These are phyloP conservation scores for Leishmania aethiopica DNA, from an alignment of 208 protist species.

Conservation along the genomic window DNA sequence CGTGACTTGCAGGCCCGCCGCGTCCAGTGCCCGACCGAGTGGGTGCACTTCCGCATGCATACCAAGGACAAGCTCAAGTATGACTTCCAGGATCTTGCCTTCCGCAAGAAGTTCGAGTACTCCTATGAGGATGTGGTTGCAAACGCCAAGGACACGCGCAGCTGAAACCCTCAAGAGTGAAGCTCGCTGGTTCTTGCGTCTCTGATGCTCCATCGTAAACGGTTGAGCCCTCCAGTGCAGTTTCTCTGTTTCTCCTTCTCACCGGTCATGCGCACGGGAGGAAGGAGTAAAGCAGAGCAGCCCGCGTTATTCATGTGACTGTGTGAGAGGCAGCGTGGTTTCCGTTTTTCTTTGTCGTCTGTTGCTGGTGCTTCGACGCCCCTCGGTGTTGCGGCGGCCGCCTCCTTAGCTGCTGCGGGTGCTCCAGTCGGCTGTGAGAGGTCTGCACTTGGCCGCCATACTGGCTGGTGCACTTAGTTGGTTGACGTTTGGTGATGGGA, in stretches of 20 bases:
- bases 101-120: conserved; percentile 90
- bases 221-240: neutral
- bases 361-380: neutral
- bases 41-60: conserved; percentile 87
- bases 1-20: conserved; percentile 88
- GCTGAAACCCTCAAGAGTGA: conserved; percentile 22
- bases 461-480: neutral
- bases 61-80: conserved; percentile 66
- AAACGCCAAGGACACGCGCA: conserved; percentile 90
- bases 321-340: neutral
- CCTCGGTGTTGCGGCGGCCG: neutral
- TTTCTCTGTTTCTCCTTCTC: neutral
- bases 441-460: neutral
- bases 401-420: neutral
- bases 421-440: neutral
- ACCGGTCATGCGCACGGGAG: neutral
- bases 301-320: neutral
- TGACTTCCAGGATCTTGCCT: conserved; percentile 90
- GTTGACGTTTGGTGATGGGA: neutral
- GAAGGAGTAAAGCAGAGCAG: neutral
- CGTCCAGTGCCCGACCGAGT: conserved; percentile 89
- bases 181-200: neutral
- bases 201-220: neutral
- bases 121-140: conserved; percentile 77
- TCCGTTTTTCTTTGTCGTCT: neutral